phyloP scores from a whole-genome alignment of 331 rosid species.

The Prunus yedoensis region DNA sequence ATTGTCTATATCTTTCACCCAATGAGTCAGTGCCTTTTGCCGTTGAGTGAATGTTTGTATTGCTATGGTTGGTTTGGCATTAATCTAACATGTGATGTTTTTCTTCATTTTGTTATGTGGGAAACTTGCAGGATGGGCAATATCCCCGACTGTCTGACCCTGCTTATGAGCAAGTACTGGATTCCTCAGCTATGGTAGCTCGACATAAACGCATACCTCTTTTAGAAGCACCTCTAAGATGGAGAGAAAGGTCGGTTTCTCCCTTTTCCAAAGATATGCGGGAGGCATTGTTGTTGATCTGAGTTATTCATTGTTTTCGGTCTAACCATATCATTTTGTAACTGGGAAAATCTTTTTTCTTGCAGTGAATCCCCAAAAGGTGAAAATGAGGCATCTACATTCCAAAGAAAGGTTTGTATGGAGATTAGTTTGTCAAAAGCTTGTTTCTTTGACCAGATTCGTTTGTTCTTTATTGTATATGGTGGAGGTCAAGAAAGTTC shows the following conservation, averaged over 20 bases:
- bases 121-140: constrained; percentile 73
- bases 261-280: neutral
- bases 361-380: constrained; percentile 93
- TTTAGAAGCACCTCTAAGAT: constrained; percentile 80
- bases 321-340: neutral
- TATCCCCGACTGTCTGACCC: constrained; percentile 96
- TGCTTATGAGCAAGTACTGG: constrained; percentile 95
- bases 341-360: neutral
- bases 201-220: constrained; percentile 95
- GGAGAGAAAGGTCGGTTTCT: constrained; percentile 75
- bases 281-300: neutral
- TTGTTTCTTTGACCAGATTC: neutral
- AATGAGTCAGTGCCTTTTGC: neutral
- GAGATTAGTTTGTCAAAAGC: neutral
- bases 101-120: neutral
- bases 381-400: constrained; percentile 84
- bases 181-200: constrained; percentile 96
- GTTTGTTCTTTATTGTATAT: no score
- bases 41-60: neutral
- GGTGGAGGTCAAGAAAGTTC: neutral
- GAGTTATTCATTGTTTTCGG: neutral
- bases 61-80: neutral
- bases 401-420: constrained; percentile 76
- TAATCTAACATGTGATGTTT: neutral
- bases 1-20: neutral